Conservation (phyloP, 1,139 yeast species). For the Pichia terricola region DNA sequence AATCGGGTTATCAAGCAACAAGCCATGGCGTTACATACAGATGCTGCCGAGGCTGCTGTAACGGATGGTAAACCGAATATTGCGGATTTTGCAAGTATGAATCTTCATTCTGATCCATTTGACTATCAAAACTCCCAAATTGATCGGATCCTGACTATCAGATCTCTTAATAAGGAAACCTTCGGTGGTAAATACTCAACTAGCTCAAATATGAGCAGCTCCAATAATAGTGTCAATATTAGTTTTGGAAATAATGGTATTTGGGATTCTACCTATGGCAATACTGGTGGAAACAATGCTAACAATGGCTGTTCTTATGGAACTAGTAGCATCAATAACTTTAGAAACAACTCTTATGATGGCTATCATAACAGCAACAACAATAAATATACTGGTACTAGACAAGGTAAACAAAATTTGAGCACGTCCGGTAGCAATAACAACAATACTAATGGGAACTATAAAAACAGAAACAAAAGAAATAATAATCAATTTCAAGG, state of each 20-base stretch:
- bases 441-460: conserved; percentile 1
- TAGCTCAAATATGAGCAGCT: background rate
- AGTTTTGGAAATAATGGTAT: background rate
- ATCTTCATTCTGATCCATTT: background rate
- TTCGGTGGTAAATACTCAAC: background rate
- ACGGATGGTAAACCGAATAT: too few species aligned
- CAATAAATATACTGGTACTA: background rate
- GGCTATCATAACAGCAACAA: background rate
- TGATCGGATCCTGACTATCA: conserved; percentile 2
- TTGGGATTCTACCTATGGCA: background rate
- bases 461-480: conserved; percentile 1
- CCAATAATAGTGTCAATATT: background rate
- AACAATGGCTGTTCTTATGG: background rate
- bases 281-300: background rate
- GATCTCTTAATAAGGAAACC: background rate
- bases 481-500: conserved; percentile 2
- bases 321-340: too few species aligned
- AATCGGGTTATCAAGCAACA: too few species aligned
- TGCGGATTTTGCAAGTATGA: too few species aligned
- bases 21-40: too few species aligned
- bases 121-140: conserved; percentile 5
- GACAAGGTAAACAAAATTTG: background rate
- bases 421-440: background rate
- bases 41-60: too few species aligned
- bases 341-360: too few species aligned